Conservation (phyloP, 2,329 filamentous ascomycete genomes). For the Sclerotinia minor region DNA sequence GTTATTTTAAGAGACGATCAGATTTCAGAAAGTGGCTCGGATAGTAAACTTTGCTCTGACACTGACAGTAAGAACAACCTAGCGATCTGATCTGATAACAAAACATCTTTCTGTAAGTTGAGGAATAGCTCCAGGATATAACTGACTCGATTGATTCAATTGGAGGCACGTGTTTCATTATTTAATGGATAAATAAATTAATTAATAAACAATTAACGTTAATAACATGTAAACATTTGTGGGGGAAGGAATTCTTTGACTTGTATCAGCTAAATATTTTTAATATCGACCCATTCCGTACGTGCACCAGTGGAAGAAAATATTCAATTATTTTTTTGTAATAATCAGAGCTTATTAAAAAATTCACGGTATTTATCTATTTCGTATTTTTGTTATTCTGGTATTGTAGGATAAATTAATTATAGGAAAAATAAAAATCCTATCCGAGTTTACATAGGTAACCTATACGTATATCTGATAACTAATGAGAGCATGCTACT, state of each 20-base stretch:
- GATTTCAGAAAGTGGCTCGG: neutral
- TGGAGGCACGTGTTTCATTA: no score
- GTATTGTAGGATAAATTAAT: no score
- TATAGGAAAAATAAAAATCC: no score
- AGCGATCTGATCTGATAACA: neutral
- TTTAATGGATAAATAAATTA: no score
- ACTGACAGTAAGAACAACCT: no score
- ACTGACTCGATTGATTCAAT: neutral
- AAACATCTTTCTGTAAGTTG: neutral
- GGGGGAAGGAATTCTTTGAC: neutral
- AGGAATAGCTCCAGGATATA: neutral
- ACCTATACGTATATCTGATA: no score
- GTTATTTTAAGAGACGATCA: constrained; percentile 1
- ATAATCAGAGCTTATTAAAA: no score
- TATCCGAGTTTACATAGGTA: no score
- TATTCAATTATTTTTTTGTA: no score
- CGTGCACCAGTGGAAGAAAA: neutral
- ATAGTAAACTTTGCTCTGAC: neutral
- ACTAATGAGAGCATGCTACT: no score
- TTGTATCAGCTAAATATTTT: neutral
- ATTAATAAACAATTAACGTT: no score
- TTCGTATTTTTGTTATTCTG: neutral
- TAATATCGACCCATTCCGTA: neutral
- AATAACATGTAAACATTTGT: neutral
- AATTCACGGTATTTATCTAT: neutral